Base-by-base conservation (phyloP, 2,329 filamentous ascomycete genomes). In the Diaporthe sp. region DNA sequence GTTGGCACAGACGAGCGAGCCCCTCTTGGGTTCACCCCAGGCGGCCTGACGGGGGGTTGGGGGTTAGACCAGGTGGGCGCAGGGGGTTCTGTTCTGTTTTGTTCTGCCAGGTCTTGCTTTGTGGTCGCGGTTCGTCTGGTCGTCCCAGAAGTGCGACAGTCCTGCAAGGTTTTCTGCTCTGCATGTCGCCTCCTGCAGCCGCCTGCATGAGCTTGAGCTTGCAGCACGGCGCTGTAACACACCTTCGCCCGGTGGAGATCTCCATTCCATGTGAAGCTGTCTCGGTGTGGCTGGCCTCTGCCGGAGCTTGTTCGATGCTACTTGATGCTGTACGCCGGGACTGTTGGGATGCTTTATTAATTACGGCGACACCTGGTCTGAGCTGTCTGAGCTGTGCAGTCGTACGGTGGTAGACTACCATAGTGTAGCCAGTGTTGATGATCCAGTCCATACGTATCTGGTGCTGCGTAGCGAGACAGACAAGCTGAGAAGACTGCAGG, bases 141-240 rank as follows among this genome's bases (percentile, higher is more conserved):
- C 40, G 40, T 64, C 38, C 40, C 40, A 47, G 15, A 66, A 28
- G 28, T 47, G 60, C 60, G 60, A 64, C 60, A 47, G 60, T 66
- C 60, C 60, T 47, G 60, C 60, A 64, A 64, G 58, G 58, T 42
- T 61, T 60, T 42, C 4, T 9, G 35, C 33, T 40, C 45, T 67
- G 64, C 64, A 67, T 22, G 60, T 67, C 45, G 45, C 64, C 30
- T 67, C 33, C 45, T 67, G 64, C 64, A 67, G 64, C 45, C 64
- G 35, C 47, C 64, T 67, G 64, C 45, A 67, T 17, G 45, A 52
- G 64, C 64, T 52, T 30, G 42, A 67, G 61, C 61, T 67, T 67
- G 42, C 19, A 52, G 42, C 19, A 52, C 17, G 25, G n/a, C 38
- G 13, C 42, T 50, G 61, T 33, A 50, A 67, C 45, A 50, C 61